Conservation (phyloP, 1,284 basidiomycete species). For the Meira nashicola region DNA sequence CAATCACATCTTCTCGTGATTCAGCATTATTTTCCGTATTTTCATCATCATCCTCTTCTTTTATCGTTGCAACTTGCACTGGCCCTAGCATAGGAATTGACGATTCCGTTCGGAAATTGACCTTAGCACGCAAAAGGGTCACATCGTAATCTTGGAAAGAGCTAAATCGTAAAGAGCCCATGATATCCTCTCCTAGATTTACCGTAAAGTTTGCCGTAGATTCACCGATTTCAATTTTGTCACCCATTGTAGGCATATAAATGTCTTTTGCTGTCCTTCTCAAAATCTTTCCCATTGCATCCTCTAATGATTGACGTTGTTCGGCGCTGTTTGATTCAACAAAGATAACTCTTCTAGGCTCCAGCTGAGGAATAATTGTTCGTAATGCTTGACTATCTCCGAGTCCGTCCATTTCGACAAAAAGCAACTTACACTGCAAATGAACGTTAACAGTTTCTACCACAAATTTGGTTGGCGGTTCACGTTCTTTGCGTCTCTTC, state of each 20-base stretch:
- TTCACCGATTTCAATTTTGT: constrained; percentile 83
- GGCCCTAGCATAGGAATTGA: constrained; percentile 57
- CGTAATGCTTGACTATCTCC: constrained; percentile 95
- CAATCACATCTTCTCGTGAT: neutral
- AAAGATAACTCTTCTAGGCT: constrained; percentile 63
- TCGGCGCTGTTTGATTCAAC: constrained; percentile 35
- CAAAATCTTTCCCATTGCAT: constrained; percentile 20
- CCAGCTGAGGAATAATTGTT: constrained; percentile 91
- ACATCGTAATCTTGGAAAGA: constrained; percentile 97
- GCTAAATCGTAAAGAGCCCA: constrained; percentile 77
- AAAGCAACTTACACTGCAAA: constrained; percentile 76
- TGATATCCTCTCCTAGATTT: constrained; percentile 80
- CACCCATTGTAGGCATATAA: constrained; percentile 68
- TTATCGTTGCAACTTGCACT: neutral
- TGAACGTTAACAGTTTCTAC: constrained; percentile 69
- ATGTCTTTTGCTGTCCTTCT: constrained; percentile 77
- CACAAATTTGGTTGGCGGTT: constrained; percentile 78
- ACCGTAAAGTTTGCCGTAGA: constrained; percentile 92
- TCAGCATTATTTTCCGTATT: neutral
- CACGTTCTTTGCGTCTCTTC: constrained; percentile 10
- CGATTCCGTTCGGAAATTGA: constrained; percentile 76
- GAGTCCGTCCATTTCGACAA: constrained; percentile 89
- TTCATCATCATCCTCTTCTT: neutral
- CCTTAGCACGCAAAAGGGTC: constrained; percentile 78
- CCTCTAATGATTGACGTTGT: constrained; percentile 19